These are phyloP conservation scores for Corrigiola litoralis DNA, from an alignment of 179 eudicot genomes.

Conservation along the genomic window DNA sequence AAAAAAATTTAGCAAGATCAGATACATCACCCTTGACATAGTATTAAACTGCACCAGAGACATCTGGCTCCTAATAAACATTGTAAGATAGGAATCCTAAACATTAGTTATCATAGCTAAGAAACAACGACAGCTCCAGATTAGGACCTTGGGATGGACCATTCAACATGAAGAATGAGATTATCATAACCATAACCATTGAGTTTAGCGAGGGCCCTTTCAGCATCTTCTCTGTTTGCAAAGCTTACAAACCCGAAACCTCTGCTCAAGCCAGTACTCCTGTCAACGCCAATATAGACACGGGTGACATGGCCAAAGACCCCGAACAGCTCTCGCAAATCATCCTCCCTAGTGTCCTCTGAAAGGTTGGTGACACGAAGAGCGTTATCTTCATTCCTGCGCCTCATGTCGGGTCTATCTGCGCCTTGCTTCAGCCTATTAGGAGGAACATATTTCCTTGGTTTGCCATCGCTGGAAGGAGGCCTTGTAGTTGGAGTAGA, in stretches of 20 bases:
- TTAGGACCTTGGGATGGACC: slow-evolving; percentile 72
- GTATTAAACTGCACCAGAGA: too few species aligned
- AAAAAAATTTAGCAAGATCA: too few species aligned
- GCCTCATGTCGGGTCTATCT: slow-evolving; percentile 57
- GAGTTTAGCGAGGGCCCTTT: slow-evolving; percentile 68
- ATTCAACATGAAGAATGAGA: slow-evolving; percentile 72
- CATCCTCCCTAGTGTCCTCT: slow-evolving; percentile 78
- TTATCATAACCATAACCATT: slow-evolving; percentile 88
- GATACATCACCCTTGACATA: too few species aligned
- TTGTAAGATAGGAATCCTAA: too few species aligned
- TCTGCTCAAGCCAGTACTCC: slow-evolving; percentile 71
- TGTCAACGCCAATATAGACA: slow-evolving; percentile 79
- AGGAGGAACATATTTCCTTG: slow-evolving; percentile 54
- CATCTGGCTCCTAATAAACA: too few species aligned
- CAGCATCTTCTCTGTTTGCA: slow-evolving; percentile 62
- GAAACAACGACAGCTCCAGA: slow-evolving; percentile 9
- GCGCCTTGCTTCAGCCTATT: slow-evolving; percentile 54
- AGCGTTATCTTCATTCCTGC: slow-evolving; percentile 82
- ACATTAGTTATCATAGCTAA: too few species aligned
- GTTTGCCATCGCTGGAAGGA: too few species aligned
- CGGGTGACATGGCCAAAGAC: slow-evolving; percentile 65
- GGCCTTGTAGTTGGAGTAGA: slow-evolving; percentile 25
- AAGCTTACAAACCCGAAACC: slow-evolving; percentile 88
- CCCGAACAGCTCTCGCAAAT: slow-evolving; percentile 72
- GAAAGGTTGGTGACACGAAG: slow-evolving; percentile 86